Conservation (phyloP, 2,329 filamentous ascomycete species). For the Arthroderma sp. region DNA sequence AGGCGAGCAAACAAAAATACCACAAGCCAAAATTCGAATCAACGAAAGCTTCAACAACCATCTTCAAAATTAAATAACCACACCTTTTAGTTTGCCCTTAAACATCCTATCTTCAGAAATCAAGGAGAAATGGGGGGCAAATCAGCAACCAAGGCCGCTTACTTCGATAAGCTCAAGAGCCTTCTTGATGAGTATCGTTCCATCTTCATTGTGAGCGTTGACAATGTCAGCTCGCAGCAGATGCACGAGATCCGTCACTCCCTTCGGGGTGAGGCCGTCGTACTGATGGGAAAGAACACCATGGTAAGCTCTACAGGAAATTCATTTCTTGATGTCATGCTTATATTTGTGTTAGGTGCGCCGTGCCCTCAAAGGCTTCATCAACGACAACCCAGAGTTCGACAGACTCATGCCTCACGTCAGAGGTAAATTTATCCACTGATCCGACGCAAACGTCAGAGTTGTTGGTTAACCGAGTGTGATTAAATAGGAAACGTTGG, state of each 20-base stretch:
- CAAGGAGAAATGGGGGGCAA: conserved; percentile 99
- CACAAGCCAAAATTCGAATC: conserved; percentile 12
- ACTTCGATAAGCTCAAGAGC: conserved; percentile 99
- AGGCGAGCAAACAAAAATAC: conserved; percentile 22
- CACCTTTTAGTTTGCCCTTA: conserved; percentile 59
- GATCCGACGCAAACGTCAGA: conserved; percentile 2
- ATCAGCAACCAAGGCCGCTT: conserved; percentile 80
- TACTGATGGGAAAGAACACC: conserved; percentile 99
- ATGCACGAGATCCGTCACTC: conserved; percentile 99
- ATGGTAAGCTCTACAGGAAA: conserved; percentile 53
- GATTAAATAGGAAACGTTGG: conserved; percentile 65
- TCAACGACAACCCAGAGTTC: conserved; percentile 84
- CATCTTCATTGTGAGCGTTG: conserved; percentile 92
- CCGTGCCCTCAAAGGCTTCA: conserved; percentile 92
- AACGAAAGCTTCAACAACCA: conserved; percentile 16
- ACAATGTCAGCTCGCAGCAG: conserved; percentile 99
- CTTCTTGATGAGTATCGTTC: conserved; percentile 93
- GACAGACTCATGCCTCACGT: conserved; percentile 93
- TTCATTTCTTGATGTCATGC: conserved; percentile 2
- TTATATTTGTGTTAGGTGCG: conserved; percentile 50
- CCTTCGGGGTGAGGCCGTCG: conserved; percentile 82
- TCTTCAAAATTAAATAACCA: conserved; percentile 16
- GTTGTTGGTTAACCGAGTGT: background rate
- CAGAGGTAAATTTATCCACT: conserved; percentile 44
- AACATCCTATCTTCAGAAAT: conserved; percentile 90